Conservation (phyloP, 2,329 filamentous ascomycete species). For the Venturia nashicola region DNA sequence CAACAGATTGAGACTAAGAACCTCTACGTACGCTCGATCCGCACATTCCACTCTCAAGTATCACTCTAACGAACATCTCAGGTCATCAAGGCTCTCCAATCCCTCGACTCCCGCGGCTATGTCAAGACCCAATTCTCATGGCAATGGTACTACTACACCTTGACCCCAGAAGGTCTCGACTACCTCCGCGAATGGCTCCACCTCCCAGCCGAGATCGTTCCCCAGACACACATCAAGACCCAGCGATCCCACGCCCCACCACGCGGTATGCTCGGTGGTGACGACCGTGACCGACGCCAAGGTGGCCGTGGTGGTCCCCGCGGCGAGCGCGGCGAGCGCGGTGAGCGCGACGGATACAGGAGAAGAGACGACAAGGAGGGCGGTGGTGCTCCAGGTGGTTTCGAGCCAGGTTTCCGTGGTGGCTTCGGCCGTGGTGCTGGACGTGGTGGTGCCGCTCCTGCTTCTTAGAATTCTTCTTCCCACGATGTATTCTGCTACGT, state of each 20-base stretch:
- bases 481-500: neutral
- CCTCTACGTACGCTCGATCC: conserved; percentile 54
- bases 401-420: conserved; percentile 32
- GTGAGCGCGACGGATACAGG: conserved; percentile 81
- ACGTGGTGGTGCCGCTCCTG: conserved; percentile 4
- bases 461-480: neutral
- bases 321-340: conserved; percentile 49
- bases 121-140: conserved; percentile 96
- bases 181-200: conserved; percentile 99
- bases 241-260: conserved; percentile 97
- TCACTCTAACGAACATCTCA: conserved; percentile 16
- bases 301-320: conserved; percentile 63
- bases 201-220: conserved; percentile 97
- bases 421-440: conserved; percentile 21
- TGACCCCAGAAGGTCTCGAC: conserved; percentile 98
- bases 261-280: conserved; percentile 90
- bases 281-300: conserved; percentile 74
- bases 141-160: conserved; percentile 85
- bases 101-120: conserved; percentile 92
- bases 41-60: neutral
- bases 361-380: conserved; percentile 58
- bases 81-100: conserved; percentile 98
- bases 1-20: conserved; percentile 99
- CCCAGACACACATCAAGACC: conserved; percentile 99
- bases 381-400: conserved; percentile 26